A percentile compares a stretch with the other conserved stretches of the same genome.
phyloP scores from a whole-genome alignment of 495 filamentous ascomycete genomes.

The Bombardia bombarda region DNA sequence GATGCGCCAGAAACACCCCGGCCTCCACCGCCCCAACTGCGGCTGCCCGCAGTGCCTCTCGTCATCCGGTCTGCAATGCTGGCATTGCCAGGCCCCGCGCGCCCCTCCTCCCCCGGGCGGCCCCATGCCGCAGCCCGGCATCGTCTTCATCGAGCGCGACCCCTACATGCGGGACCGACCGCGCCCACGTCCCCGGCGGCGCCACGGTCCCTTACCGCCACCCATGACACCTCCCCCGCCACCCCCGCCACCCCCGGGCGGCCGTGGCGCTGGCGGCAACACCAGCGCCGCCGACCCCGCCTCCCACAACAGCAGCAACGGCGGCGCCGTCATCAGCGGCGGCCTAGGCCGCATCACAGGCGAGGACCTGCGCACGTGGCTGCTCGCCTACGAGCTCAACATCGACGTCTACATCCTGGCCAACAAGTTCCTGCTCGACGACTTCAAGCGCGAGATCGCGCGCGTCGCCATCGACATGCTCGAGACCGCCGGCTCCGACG shows the following conservation, averaged over 20 bases:
- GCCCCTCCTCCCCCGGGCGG: constrained; percentile 21
- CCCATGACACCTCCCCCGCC: constrained; percentile 4
- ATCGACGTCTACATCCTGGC: constrained; percentile 40
- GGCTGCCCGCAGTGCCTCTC: constrained; percentile 30
- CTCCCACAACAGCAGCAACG: neutral
- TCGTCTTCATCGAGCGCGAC: constrained; percentile 10
- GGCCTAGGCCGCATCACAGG: constrained; percentile 26
- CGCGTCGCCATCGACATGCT: constrained; percentile 35
- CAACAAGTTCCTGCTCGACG: constrained; percentile 35
- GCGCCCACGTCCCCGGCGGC: too few species aligned
- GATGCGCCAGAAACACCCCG: constrained; percentile 31
- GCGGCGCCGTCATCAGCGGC: constrained; percentile 4
- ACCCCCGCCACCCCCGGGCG: constrained; percentile 8
- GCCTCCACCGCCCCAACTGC: constrained; percentile 34
- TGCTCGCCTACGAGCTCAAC: constrained; percentile 34
- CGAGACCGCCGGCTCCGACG: constrained; percentile 35
- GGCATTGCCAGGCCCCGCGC: constrained; percentile 36
- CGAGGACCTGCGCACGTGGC: constrained; percentile 38
- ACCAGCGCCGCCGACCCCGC: constrained; percentile 1
- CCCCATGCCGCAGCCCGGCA: constrained; percentile 11
- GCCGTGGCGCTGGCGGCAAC: constrained; percentile 7
- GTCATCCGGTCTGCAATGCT: constrained; percentile 30
- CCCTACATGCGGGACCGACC: constrained; percentile 1
- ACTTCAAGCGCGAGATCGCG: constrained; percentile 32
- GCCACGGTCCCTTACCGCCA: neutral